Evolutionary conservation across 2,329 filamentous ascomycete genomes (phyloP).

Genomic region (Alternaria gansuensis): DNA sequence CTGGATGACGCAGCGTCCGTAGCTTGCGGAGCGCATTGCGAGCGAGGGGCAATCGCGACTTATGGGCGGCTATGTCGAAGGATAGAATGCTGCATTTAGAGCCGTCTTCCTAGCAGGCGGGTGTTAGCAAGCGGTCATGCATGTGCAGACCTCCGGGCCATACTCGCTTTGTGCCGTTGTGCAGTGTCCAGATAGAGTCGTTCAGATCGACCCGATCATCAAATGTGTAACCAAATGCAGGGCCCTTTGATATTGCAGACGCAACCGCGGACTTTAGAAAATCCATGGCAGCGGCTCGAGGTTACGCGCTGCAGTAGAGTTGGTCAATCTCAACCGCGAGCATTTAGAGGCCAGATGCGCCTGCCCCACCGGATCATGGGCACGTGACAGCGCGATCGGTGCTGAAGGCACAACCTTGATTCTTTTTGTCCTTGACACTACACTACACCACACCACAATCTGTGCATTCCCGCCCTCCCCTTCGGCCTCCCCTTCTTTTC

Average conservation of each 20-base stretch:
- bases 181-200: constrained; percentile 94
- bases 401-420: background rate
- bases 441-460: background rate
- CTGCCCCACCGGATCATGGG: constrained; percentile 10
- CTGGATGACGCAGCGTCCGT: constrained; percentile 90
- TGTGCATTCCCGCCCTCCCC: background rate
- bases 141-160: constrained; percentile 35
- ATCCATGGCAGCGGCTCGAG: constrained; percentile 71
- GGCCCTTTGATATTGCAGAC: constrained; percentile 94
- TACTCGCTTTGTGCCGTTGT: constrained; percentile 93
- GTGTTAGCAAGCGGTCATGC: constrained; percentile 33
- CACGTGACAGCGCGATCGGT: constrained; percentile 15
- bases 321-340: constrained; percentile 1
- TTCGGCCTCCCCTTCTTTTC: background rate
- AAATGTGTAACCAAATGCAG: constrained; percentile 90
- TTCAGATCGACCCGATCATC: constrained; percentile 92
- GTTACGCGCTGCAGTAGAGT: constrained; percentile 2
- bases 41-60: constrained; percentile 81
- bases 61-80: constrained; percentile 86
- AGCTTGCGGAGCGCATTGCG: constrained; percentile 95
- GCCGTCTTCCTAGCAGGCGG: constrained; percentile 76
- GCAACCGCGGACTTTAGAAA: constrained; percentile 98
- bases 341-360: constrained; percentile 19
- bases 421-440: constrained; percentile 3
- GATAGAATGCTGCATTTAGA: constrained; percentile 96